Evolutionary conservation across 2,329 filamentous ascomycete species (phyloP).

Genomic region (Teratosphaeria destructans): DNA sequence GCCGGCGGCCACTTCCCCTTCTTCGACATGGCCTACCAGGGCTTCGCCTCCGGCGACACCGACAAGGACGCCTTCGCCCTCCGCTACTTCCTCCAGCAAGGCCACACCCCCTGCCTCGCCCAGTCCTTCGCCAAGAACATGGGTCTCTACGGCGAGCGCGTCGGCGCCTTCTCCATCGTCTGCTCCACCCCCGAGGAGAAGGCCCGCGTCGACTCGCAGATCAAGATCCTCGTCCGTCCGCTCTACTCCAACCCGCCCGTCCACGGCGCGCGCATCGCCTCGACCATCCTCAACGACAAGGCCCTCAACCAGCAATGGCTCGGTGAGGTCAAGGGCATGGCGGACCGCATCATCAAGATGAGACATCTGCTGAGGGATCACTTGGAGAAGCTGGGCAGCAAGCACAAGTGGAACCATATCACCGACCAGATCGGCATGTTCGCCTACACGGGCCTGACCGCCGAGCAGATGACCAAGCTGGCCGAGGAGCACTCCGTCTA

Average conservation of each 20-base stretch:
- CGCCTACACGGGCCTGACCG: slow-evolving; percentile 85
- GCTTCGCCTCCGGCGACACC: slow-evolving; percentile 86
- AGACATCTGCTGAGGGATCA: slow-evolving; percentile 87
- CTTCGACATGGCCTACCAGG: slow-evolving; percentile 99
- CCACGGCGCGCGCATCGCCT: slow-evolving; percentile 89
- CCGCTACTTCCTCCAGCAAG: slow-evolving; percentile 84
- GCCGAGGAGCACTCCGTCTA: slow-evolving; percentile 97
- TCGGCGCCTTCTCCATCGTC: slow-evolving; percentile 91
- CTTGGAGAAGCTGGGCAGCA: slow-evolving; percentile 86
- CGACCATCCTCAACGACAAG: slow-evolving; percentile 79
- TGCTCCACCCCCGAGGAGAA: slow-evolving; percentile 78
- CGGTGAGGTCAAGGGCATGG: slow-evolving; percentile 94
- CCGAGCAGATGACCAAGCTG: slow-evolving; percentile 83
- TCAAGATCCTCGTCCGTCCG: slow-evolving; percentile 96
- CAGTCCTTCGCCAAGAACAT: slow-evolving; percentile 99
- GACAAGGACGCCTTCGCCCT: slow-evolving; percentile 89
- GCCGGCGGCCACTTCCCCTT: slow-evolving; percentile 81
- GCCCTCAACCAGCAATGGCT: slow-evolving; percentile 89
- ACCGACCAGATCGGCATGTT: slow-evolving; percentile 99
- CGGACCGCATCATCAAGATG: slow-evolving; percentile 98
- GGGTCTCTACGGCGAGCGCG: slow-evolving; percentile 98
- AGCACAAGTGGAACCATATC: slow-evolving; percentile 98
- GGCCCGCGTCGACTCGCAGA: slow-evolving; percentile 89
- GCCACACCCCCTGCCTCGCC: slow-evolving; percentile 76
- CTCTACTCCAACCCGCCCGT: slow-evolving; percentile 97